Conservation (phyloP, 2,329 filamentous ascomycete species). For the Penicillium sp. region DNA sequence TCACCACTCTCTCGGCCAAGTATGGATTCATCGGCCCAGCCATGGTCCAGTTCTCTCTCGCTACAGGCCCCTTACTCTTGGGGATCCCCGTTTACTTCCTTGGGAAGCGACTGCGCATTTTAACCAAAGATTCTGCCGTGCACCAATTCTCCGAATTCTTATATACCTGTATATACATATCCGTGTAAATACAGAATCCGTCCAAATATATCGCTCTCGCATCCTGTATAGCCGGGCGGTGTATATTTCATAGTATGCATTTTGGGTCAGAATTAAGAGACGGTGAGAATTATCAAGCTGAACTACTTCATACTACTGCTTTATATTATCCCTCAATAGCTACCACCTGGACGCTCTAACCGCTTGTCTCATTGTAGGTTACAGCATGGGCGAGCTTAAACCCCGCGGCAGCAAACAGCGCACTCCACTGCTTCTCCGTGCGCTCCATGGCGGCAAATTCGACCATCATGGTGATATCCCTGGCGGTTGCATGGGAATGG, state of each 20-base stretch:
- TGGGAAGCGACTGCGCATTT: slow-evolving; percentile 39
- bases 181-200: too few species aligned
- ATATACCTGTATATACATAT: too few species aligned
- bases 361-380: background rate
- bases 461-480: background rate
- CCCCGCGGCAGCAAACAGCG: background rate
- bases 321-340: too few species aligned
- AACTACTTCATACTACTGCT: too few species aligned
- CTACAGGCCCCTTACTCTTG: slow-evolving; percentile 35
- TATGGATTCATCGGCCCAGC: slow-evolving; percentile 37
- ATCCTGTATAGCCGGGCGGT: too few species aligned
- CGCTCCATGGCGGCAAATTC: background rate
- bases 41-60: slow-evolving; percentile 44
- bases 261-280: too few species aligned
- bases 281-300: too few species aligned
- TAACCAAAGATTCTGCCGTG: slow-evolving; percentile 29
- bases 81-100: slow-evolving; percentile 40
- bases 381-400: background rate
- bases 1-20: slow-evolving; percentile 8
- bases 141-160: too few species aligned
- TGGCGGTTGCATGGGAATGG: slow-evolving; percentile 16
- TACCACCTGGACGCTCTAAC: background rate
- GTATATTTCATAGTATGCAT: too few species aligned
- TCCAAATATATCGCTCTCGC: too few species aligned
- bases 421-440: background rate